Evolutionary conservation across 164 flowering plant genomes (phyloP).

Genomic region (Vitis cinerea): DNA sequence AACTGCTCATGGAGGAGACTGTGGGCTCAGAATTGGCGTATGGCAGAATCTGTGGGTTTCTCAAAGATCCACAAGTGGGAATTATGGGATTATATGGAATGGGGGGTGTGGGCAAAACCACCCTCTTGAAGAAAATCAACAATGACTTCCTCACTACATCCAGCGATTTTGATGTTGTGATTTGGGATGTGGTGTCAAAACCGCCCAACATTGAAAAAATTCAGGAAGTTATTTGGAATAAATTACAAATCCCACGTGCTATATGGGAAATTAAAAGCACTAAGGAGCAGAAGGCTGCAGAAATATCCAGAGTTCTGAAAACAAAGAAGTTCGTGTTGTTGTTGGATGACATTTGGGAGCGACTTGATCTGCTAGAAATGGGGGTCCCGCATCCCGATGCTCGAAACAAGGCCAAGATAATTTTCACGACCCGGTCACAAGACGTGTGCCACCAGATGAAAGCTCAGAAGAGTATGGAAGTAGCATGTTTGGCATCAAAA

Average conservation of each 20-base stretch:
- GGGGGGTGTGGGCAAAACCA: background rate
- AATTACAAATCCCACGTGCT: background rate
- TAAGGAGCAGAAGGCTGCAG: background rate
- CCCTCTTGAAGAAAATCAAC: background rate
- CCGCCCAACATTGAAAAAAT: background rate
- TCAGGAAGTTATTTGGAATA: background rate
- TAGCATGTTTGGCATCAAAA: background rate
- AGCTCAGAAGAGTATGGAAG: constrained; percentile 8
- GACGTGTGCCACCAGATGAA: constrained; percentile 15
- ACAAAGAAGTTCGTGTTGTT: constrained; percentile 7
- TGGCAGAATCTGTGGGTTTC: background rate
- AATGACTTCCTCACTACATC: background rate
- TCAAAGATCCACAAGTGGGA: background rate
- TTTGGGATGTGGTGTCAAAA: background rate
- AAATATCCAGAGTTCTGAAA: background rate
- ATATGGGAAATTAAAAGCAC: background rate
- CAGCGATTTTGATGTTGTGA: background rate
- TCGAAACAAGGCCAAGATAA: constrained; percentile 2
- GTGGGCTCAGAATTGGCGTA: background rate
- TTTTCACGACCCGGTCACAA: constrained; percentile 7
- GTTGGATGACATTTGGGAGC: constrained; percentile 13
- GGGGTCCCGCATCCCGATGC: background rate
- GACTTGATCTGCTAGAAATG: background rate
- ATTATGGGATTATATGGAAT: background rate
- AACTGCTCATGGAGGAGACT: background rate